phyloP scores from a whole-genome alignment of 2,329 filamentous ascomycete species.

The Karstenula rhodostoma region DNA sequence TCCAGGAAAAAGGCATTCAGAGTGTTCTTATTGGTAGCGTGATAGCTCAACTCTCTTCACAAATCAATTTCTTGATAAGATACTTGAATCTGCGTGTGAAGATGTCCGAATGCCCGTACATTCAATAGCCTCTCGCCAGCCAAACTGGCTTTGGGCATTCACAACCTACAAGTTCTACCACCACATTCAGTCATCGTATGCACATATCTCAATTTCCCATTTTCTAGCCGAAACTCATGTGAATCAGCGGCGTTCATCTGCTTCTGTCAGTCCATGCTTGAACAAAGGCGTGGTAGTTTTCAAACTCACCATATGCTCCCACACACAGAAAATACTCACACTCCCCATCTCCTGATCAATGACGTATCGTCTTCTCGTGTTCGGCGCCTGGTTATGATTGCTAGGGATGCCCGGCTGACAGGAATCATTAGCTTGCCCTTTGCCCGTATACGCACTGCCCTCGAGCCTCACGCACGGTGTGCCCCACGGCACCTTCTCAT shows the following conservation, averaged over 20 bases:
- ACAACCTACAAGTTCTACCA: conserved; percentile 29
- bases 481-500: conserved; percentile 30
- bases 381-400: conserved; percentile 21
- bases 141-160: not conserved
- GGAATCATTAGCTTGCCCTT: conserved; percentile 24
- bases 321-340: conserved; percentile 33
- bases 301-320: conserved; percentile 31
- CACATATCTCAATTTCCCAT: conserved; percentile 39
- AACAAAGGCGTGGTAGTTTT: not conserved
- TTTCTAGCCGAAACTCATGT: conserved; percentile 34
- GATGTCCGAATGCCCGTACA: not conserved
- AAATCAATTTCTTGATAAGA: not conserved
- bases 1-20: not conserved
- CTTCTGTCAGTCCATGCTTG: not conserved
- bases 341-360: conserved; percentile 33
- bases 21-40: not conserved
- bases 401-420: conserved; percentile 31
- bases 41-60: not conserved
- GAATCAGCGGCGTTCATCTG: conserved; percentile 35
- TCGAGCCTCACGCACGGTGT: conserved; percentile 32
- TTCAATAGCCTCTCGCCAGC: not conserved
- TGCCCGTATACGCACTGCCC: conserved; percentile 32
- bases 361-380: conserved; percentile 29
- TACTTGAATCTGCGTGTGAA: not conserved
- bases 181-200: conserved; percentile 41